Evolutionary conservation across 139 green algal species (phyloP).

Genomic region (Medakamo hakoo): DNA sequence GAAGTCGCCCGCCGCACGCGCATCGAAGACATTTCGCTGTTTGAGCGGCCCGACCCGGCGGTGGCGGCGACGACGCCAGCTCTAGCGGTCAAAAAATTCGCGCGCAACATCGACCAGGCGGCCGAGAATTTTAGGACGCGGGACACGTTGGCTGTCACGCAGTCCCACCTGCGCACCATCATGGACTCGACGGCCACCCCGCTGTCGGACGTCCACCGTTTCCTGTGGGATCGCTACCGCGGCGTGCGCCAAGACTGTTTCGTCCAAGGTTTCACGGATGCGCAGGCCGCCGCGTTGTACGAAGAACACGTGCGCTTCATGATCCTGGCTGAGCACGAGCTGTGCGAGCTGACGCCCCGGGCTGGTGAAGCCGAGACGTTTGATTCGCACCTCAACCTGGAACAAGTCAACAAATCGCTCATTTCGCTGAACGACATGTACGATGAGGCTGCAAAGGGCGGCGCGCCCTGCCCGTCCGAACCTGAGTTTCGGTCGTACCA

Average conservation of each 20-base stretch:
- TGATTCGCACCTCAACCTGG: slow-evolving; percentile 64
- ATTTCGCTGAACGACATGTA: slow-evolving; percentile 57
- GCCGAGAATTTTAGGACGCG: slow-evolving; percentile 50
- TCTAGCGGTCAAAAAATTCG: slow-evolving; percentile 58
- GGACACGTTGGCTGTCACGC: slow-evolving; percentile 37
- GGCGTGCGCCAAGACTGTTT: slow-evolving; percentile 55
- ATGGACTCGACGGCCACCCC: slow-evolving; percentile 28
- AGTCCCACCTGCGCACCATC: slow-evolving; percentile 49
- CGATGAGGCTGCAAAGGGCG: slow-evolving; percentile 17
- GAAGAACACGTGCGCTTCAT: slow-evolving; percentile 60
- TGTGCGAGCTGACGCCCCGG: slow-evolving; percentile 20
- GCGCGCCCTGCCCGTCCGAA: slow-evolving; percentile 20
- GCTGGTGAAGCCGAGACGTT: slow-evolving; percentile 36
- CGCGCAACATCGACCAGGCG: slow-evolving; percentile 28
- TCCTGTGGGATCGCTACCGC: slow-evolving; percentile 78
- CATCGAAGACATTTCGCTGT: slow-evolving; percentile 41
- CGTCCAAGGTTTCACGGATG: slow-evolving; percentile 44
- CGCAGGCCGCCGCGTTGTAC: slow-evolving; percentile 24
- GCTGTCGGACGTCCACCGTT: slow-evolving; percentile 43
- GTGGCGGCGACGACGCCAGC: slow-evolving; percentile 17
- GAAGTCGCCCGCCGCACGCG: slow-evolving; percentile 31
- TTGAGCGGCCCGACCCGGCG: slow-evolving; percentile 36
- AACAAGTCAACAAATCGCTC: slow-evolving; percentile 66
- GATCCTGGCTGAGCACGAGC: slow-evolving; percentile 57
- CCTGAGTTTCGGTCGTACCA: slow-evolving; percentile 59